Conservation (phyloP, 2,329 filamentous ascomycete genomes). For the Aspergillus novoparasiticus region DNA sequence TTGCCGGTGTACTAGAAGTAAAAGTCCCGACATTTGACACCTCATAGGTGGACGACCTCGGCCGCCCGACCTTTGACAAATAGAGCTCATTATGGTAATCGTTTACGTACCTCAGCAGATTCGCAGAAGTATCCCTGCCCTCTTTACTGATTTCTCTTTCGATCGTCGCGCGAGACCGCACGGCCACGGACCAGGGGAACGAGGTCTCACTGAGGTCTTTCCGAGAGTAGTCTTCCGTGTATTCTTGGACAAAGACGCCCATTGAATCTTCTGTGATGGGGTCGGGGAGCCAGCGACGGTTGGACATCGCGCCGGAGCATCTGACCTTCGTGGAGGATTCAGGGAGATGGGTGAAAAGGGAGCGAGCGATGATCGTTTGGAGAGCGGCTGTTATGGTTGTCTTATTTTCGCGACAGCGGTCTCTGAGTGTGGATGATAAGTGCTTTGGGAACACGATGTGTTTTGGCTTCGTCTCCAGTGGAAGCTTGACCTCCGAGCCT, state of each 20-base stretch:
- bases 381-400: constrained; percentile 47
- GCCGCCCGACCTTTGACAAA: constrained; percentile 40
- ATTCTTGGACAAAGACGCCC: constrained; percentile 42
- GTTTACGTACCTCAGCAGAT: constrained; percentile 45
- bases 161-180: constrained; percentile 33
- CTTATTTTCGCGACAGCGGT: constrained; percentile 38
- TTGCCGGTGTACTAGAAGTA: constrained; percentile 10
- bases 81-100: constrained; percentile 43
- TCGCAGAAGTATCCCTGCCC: constrained; percentile 37
- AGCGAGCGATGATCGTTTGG: constrained; percentile 42
- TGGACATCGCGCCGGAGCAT: constrained; percentile 40
- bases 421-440: constrained; percentile 32
- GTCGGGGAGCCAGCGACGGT: constrained; percentile 40
- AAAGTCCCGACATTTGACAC: constrained; percentile 51
- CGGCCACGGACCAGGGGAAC: constrained; percentile 40
- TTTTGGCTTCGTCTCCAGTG: constrained; percentile 30
- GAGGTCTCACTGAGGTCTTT: constrained; percentile 11
- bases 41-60: constrained; percentile 44
- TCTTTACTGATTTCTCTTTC: constrained; percentile 26
- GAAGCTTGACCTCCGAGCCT: constrained; percentile 29
- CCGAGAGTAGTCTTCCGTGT: constrained; percentile 33
- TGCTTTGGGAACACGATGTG: constrained; percentile 35
- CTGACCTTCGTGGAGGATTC: constrained; percentile 32
- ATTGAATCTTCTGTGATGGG: constrained; percentile 40
- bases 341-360: constrained; percentile 38